A percentile compares a stretch with the other conserved stretches of the same genome.
phyloP scores from a whole-genome alignment of 352 stramenopile genomes.

The Phytophthora chlamydospora region DNA sequence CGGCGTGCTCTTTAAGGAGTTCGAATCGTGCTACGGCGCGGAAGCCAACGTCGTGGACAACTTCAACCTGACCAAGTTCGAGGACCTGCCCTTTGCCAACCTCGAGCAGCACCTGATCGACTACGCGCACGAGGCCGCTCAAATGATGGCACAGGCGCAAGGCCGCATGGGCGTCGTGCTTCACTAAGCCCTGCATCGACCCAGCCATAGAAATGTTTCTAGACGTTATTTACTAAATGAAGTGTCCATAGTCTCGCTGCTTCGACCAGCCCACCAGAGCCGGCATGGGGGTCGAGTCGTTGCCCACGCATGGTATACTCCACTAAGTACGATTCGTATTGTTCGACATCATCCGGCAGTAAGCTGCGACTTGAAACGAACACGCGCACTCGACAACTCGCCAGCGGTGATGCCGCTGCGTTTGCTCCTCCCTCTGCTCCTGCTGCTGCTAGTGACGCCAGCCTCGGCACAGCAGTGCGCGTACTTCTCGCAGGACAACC shows the following conservation, averaged over 20 bases:
- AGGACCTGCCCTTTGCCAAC: slow-evolving; percentile 47
- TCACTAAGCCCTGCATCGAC: slow-evolving; percentile 8
- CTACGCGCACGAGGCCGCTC: slow-evolving; percentile 57
- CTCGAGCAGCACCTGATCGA: slow-evolving; percentile 56
- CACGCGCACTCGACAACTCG: background rate
- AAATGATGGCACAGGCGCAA: slow-evolving; percentile 29
- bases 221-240: slow-evolving; percentile 36
- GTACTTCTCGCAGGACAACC: slow-evolving; percentile 43
- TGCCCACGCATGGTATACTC: too few relatives aligned
- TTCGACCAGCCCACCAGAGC: too few relatives aligned
- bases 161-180: slow-evolving; percentile 14
- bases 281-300: too few relatives aligned
- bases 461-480: slow-evolving; percentile 33
- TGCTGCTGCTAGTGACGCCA: slow-evolving; percentile 17
- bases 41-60: slow-evolving; percentile 38
- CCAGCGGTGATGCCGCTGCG: slow-evolving; percentile 17
- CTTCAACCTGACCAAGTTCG: slow-evolving; percentile 53
- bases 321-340: slow-evolving; percentile 18
- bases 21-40: slow-evolving; percentile 59
- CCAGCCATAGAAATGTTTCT: slow-evolving; percentile 28
- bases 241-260: slow-evolving; percentile 9
- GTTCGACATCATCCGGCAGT: background rate
- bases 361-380: slow-evolving; percentile 18
- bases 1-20: slow-evolving; percentile 51
- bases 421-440: slow-evolving; percentile 10